Base-by-base conservation (phyloP, 2,329 filamentous ascomycete genomes). In the Stemphylium beticola region DNA sequence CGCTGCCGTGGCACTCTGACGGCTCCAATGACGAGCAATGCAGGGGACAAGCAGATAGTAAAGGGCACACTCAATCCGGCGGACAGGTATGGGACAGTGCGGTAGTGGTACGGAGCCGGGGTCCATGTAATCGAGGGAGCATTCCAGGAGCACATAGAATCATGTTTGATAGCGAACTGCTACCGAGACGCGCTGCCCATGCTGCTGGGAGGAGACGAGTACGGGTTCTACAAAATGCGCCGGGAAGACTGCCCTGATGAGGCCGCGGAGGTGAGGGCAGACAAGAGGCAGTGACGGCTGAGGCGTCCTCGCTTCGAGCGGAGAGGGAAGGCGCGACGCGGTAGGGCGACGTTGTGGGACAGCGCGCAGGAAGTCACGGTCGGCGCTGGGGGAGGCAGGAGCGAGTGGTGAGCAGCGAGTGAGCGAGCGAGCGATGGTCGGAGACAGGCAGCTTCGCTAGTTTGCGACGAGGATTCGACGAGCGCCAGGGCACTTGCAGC, bases 61-160 rank as follows among this genome's bases (percentile, higher is more conserved):
- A 57, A 48, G 61, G 55, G 50, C 47, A 41, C 53, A 38, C 52
- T 70, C 67, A 72, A 68, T 73, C 68, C 71, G 76, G 75, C 60
- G 70, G 66, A 60, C 70, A 75, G 70, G 71, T 72, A 72, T 76
- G 74, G 71, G 67, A 69, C 61, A 72, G 65, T 67, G 65, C 65
- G 67, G 73, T 58, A 47, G 75, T 76, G 64, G 56, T 69, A 74
- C 71, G 64, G 63, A 52, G 64, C 68, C 61, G 64, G 71, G 70
- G 65, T 67, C 67, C 62, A 73, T 72, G 74, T 64, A 72, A 68
- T 73, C 65, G 67, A 66, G 65, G 66, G 66, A 58, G 68, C 68
- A 66, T 66, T 70, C 66, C 64, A 72, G 60, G 65, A 60, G 58
- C 58, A 58, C 71, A 58, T 61, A 60, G 54, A 62, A 64, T 60